Evolutionary conservation across 2,329 filamentous ascomycete genomes (phyloP).

Genomic region (Xylariaceae sp.): DNA sequence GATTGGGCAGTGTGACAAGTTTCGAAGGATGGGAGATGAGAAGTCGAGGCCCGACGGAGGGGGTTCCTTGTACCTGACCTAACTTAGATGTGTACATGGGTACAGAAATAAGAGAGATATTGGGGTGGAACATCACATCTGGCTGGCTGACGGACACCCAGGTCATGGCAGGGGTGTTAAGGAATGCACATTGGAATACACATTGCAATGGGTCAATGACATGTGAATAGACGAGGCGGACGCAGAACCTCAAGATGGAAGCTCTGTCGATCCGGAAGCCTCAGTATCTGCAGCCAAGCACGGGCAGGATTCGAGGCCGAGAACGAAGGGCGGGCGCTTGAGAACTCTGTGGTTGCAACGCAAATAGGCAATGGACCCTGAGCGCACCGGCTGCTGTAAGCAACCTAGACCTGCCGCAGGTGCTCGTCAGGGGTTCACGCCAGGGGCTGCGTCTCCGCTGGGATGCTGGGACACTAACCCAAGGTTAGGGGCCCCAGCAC

Average conservation of each 20-base stretch:
- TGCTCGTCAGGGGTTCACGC: slow-evolving; percentile 4
- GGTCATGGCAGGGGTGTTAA: too few species aligned
- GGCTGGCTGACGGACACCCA: background rate
- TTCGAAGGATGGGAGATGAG: slow-evolving; percentile 6
- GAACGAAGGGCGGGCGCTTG: slow-evolving; percentile 1
- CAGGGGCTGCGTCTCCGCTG: slow-evolving; percentile 16
- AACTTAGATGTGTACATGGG: background rate
- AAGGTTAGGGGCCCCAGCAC: too few species aligned
- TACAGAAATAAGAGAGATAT: too few species aligned
- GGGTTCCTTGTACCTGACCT: background rate
- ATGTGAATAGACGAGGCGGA: slow-evolving; percentile 7
- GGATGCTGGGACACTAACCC: slow-evolving; percentile 9
- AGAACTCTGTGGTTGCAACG: slow-evolving; percentile 4
- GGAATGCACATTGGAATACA: too few species aligned
- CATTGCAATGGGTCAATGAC: too few species aligned
- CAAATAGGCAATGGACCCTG: slow-evolving; percentile 14
- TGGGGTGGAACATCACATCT: too few species aligned
- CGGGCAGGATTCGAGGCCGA: background rate
- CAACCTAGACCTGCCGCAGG: too few species aligned
- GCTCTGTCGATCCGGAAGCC: slow-evolving; percentile 15
- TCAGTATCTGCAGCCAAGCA: slow-evolving; percentile 15
- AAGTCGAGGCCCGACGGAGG: slow-evolving; percentile 2
- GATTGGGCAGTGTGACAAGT: background rate
- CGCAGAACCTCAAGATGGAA: slow-evolving; percentile 4
- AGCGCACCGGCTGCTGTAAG: slow-evolving; percentile 2